Evolutionary conservation across 257 asterid species (phyloP).

Genomic region (Phtheirospermum japonicum): DNA sequence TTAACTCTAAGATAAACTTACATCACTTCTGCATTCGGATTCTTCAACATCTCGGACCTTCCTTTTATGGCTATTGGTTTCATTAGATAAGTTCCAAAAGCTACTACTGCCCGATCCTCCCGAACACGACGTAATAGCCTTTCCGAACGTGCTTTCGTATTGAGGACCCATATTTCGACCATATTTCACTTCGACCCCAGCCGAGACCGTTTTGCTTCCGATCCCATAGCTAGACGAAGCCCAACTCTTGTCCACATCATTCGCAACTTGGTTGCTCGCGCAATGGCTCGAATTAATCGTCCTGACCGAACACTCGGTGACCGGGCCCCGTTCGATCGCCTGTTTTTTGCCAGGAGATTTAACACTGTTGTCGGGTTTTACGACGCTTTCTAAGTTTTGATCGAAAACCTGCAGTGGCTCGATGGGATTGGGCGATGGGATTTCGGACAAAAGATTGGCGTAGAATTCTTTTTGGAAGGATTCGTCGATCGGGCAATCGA

Average conservation of each 20-base stretch:
- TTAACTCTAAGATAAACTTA: conserved; percentile 24
- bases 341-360: conserved; percentile 20
- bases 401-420: conserved; percentile 40
- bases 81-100: conserved; percentile 47
- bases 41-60: conserved; percentile 59
- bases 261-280: conserved; percentile 63
- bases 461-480: conserved; percentile 66
- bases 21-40: conserved; percentile 71
- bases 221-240: conserved; percentile 17
- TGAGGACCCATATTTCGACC: conserved; percentile 35
- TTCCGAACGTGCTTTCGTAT: conserved; percentile 38
- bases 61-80: conserved; percentile 50
- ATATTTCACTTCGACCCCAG: background rate
- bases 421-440: conserved; percentile 33
- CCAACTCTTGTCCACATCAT: conserved; percentile 43
- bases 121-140: conserved; percentile 51
- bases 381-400: background rate
- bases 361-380: background rate
- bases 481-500: conserved; percentile 59
- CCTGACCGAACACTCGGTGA: conserved; percentile 42
- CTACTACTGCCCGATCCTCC: conserved; percentile 63
- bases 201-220: background rate
- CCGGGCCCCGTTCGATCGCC: conserved; percentile 21
- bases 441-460: conserved; percentile 48
- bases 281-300: conserved; percentile 73